Conservation (phyloP, 2,329 filamentous ascomycete genomes). For the Ophiostoma quercus region DNA sequence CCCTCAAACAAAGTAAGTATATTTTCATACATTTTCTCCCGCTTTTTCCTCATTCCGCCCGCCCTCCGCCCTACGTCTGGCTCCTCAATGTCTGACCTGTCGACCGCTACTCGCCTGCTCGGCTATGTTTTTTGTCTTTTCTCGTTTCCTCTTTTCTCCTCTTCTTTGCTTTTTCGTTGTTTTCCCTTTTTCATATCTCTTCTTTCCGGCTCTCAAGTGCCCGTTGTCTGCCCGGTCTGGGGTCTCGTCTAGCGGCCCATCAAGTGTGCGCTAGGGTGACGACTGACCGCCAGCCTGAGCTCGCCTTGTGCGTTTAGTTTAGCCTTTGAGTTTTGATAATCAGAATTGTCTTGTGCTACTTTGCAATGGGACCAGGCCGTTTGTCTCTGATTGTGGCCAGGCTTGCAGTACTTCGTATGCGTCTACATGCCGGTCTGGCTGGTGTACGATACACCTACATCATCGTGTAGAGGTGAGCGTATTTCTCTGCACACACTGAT, state of each 20-base stretch:
- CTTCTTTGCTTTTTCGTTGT: not conserved
- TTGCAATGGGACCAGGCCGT: not conserved
- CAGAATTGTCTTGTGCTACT: not conserved
- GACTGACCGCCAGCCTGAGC: slow-evolving; percentile 14
- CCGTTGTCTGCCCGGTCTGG: not conserved
- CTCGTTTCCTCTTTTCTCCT: not conserved
- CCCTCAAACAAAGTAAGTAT: not conserved
- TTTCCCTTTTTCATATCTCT: not conserved
- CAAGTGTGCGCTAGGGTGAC: slow-evolving; percentile 15
- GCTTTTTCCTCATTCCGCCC: not conserved
- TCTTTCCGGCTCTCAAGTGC: not conserved
- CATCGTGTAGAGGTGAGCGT: not conserved
- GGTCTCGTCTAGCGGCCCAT: slow-evolving; percentile 18
- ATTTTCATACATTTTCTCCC: not conserved
- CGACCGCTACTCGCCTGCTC: not conserved
- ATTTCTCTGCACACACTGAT: too few relatives aligned
- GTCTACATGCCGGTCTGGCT: not conserved
- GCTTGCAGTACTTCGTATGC: not conserved
- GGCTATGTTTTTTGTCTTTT: not conserved
- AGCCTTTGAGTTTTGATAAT: not conserved
- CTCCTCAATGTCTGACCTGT: not conserved
- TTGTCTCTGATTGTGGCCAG: not conserved
- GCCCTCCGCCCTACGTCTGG: not conserved
- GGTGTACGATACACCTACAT: not conserved
- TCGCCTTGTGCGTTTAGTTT: not conserved